Evolutionary conservation across 257 asterid species (phyloP).

Genomic region (Lantana camara): DNA sequence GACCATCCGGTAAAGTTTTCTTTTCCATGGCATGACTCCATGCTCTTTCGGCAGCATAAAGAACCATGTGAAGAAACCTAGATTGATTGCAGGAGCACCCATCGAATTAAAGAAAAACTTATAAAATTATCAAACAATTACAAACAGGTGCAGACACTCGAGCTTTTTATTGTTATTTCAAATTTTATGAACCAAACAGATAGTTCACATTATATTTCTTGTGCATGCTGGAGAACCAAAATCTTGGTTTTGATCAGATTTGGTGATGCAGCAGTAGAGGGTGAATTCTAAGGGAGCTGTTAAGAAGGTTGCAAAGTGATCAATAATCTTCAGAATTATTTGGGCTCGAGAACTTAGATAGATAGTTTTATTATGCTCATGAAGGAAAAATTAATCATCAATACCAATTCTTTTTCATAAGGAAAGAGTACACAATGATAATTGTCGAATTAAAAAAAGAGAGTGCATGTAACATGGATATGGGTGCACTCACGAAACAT

Average conservation of each 20-base stretch:
- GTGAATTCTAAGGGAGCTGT: background rate
- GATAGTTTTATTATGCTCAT: too few relatives aligned
- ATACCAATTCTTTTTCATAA: too few relatives aligned
- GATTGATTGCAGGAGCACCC: constrained; percentile 23
- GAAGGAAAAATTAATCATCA: too few relatives aligned
- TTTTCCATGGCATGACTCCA: constrained; percentile 99
- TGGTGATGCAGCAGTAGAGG: constrained; percentile 1
- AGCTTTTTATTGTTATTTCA: background rate
- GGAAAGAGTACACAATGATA: too few relatives aligned
- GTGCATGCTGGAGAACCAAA: background rate
- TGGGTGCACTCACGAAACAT: too few relatives aligned
- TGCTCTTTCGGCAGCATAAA: constrained; percentile 94
- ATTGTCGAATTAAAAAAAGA: too few relatives aligned
- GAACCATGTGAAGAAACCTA: constrained; percentile 91
- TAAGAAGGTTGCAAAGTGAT: background rate
- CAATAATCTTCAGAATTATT: too few relatives aligned
- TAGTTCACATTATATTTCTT: background rate
- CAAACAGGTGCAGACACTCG: background rate
- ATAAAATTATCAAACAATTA: background rate
- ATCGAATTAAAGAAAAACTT: constrained; percentile 5
- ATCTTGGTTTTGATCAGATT: background rate
- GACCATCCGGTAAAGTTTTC: constrained; percentile 94
- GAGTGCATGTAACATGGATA: too few relatives aligned
- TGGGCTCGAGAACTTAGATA: too few relatives aligned
- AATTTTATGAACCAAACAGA: background rate